phyloP scores from a whole-genome alignment of 1,284 basidiomycete genomes.

The Ceratobasidium sp. region DNA sequence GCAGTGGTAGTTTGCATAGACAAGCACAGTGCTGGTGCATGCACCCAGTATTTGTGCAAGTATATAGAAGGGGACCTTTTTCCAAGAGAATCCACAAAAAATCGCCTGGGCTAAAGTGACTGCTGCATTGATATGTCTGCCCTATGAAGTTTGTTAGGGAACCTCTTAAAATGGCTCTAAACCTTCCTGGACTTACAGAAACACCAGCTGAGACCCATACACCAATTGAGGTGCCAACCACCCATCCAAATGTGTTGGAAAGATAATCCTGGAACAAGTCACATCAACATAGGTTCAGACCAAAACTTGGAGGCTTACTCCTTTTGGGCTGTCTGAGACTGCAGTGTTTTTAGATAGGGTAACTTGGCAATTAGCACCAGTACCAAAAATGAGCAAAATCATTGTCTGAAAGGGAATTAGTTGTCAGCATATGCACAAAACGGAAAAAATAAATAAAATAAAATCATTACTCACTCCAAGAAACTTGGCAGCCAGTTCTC shows the following conservation, averaged over 20 bases:
- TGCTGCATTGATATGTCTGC: conserved; percentile 82
- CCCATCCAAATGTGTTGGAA: conserved; percentile 72
- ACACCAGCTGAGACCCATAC: conserved; percentile 70
- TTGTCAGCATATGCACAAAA: not conserved
- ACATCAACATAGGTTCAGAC: conserved; percentile 29
- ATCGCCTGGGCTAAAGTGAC: conserved; percentile 72
- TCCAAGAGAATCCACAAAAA: conserved; percentile 77
- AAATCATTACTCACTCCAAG: conserved; percentile 51
- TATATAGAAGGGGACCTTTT: conserved; percentile 76
- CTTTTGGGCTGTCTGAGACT: conserved; percentile 62
- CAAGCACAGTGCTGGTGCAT: conserved; percentile 69
- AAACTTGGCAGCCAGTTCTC: conserved; percentile 73
- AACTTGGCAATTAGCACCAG: conserved; percentile 68
- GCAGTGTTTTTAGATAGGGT: conserved; percentile 60
- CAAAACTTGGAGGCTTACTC: conserved; percentile 58
- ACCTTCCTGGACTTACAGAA: conserved; percentile 48
- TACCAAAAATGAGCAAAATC: conserved; percentile 70
- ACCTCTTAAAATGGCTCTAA: no score
- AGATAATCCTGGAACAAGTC: conserved; percentile 57
- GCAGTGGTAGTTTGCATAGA: conserved; percentile 79
- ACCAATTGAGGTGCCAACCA: conserved; percentile 66
- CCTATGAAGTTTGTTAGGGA: conserved; percentile 44
- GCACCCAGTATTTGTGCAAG: conserved; percentile 75
- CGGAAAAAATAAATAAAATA: no score
- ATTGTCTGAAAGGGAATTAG: conserved; percentile 51